Conservation (phyloP, 371 early-diverging fungal species). For the Cokeromyces recurvatus region DNA sequence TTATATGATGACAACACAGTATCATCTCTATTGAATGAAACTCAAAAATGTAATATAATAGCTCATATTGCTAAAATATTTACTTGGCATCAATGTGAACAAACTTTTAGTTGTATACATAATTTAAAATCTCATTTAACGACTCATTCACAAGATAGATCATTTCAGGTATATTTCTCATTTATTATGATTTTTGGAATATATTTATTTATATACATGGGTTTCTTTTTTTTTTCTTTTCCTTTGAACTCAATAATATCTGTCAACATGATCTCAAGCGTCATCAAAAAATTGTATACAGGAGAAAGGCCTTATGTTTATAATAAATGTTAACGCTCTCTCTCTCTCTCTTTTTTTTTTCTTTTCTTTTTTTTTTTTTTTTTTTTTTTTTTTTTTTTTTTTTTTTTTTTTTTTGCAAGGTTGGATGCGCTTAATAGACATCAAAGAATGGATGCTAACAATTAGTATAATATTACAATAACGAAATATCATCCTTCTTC, state of each 20-base stretch:
- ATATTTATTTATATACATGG: too few species aligned
- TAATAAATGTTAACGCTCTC: slow-evolving; percentile 45
- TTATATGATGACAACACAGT: too few species aligned
- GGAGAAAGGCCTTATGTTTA: slow-evolving; percentile 64
- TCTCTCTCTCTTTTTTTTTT: too few species aligned
- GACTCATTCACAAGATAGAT: slow-evolving; percentile 38
- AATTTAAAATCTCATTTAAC: slow-evolving; percentile 45
- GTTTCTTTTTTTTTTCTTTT: too few species aligned
- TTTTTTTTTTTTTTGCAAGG: too few species aligned
- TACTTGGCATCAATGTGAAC: slow-evolving; percentile 32
- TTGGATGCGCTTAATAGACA: slow-evolving; percentile 68
- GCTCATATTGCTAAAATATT: slow-evolving; percentile 2
- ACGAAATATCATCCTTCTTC: too few species aligned
- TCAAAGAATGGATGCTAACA: slow-evolving; percentile 55
- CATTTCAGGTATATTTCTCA: slow-evolving; percentile 38
- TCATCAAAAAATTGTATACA: slow-evolving; percentile 69
- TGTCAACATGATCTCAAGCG: slow-evolving; percentile 73
- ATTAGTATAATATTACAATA: slow-evolving; percentile 41
- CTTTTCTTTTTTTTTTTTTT: too few species aligned
- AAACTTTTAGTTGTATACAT: slow-evolving; percentile 37
- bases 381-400: too few species aligned
- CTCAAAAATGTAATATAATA: too few species aligned
- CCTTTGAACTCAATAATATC: too few species aligned
- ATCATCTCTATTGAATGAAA: too few species aligned
- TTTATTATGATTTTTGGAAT: too few species aligned